These are phyloP conservation scores for Cladobotryum mycophilum DNA, from an alignment of 2,329 filamentous ascomycete genomes.

Conservation along the genomic window DNA sequence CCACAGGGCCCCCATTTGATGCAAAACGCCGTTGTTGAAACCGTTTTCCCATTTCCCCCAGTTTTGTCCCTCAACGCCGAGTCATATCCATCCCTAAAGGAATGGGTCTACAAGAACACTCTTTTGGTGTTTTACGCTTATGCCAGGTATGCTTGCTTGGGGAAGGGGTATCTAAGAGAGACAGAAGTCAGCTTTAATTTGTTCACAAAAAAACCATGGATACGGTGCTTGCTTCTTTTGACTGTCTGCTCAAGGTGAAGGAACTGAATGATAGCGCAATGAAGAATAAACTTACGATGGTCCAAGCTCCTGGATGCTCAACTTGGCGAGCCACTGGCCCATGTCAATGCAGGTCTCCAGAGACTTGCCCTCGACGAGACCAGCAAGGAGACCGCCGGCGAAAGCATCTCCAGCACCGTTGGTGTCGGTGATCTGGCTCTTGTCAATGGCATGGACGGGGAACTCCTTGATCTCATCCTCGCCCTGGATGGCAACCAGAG, in stretches of 20 bases:
- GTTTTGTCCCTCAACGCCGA: slow-evolving; percentile 38
- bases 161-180: slow-evolving; percentile 63
- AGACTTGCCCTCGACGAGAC: slow-evolving; percentile 76
- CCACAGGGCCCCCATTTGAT: slow-evolving; percentile 23
- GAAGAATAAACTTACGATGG: slow-evolving; percentile 68
- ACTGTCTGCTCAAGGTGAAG: not conserved
- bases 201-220: not conserved
- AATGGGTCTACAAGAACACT: slow-evolving; percentile 20
- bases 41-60: slow-evolving; percentile 35
- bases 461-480: slow-evolving; percentile 67
- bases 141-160: slow-evolving; percentile 67
- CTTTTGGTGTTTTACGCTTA: slow-evolving; percentile 19
- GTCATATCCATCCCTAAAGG: slow-evolving; percentile 16
- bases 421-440: slow-evolving; percentile 83
- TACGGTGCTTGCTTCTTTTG: not conserved
- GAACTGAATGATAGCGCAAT: not conserved
- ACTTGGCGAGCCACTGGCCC: slow-evolving; percentile 91
- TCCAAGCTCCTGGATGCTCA: slow-evolving; percentile 92
- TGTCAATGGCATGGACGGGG: slow-evolving; percentile 72
- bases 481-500: slow-evolving; percentile 72
- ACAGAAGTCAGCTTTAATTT: slow-evolving; percentile 7
- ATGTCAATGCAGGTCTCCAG: slow-evolving; percentile 77
- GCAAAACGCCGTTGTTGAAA: slow-evolving; percentile 50
- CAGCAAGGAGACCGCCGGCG: slow-evolving; percentile 87
- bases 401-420: slow-evolving; percentile 97